These are phyloP conservation scores for Podaxis sp. DNA, from an alignment of 768 basidiomycete species.

Conservation along the genomic window DNA sequence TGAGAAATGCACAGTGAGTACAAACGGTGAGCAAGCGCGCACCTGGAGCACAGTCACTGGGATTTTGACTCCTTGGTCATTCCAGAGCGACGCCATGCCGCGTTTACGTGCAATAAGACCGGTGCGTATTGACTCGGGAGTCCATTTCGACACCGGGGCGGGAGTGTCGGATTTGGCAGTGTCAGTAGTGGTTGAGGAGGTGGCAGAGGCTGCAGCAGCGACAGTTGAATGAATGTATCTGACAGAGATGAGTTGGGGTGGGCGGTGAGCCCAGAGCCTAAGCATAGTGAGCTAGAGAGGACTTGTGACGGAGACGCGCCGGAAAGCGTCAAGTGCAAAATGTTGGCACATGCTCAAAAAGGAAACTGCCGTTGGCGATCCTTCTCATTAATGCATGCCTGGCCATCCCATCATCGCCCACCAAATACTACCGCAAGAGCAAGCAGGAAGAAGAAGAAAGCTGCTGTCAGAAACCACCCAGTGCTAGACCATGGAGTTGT, in stretches of 20 bases:
- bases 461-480: constrained; percentile 42
- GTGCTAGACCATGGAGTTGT: constrained; percentile 56
- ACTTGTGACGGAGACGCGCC: constrained; percentile 9
- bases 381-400: constrained; percentile 59
- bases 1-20: constrained; percentile 9
- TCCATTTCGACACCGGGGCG: constrained; percentile 62
- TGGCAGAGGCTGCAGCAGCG: constrained; percentile 28
- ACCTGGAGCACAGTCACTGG: constrained; percentile 97
- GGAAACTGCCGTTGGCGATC: neutral
- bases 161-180: constrained; percentile 19
- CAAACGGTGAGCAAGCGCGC: constrained; percentile 22
- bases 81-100: constrained; percentile 95
- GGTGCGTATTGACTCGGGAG: constrained; percentile 80
- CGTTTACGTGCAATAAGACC: constrained; percentile 94
- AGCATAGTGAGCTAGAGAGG: constrained; percentile 40
- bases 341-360: constrained; percentile 16
- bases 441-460: constrained; percentile 30
- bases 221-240: constrained; percentile 48
- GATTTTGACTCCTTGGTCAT: constrained; percentile 80
- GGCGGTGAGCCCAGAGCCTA: constrained; percentile 47
- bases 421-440: constrained; percentile 18
- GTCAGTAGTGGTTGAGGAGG: constrained; percentile 26
- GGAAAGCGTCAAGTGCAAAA: constrained; percentile 28
- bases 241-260: constrained; percentile 27
- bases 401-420: constrained; percentile 57